Percentiles rank a stretch among this genome's conserved stretches.
Conservation (phyloP, 1,139 yeast genomes). For the Saccharomyces hybrid region DNA sequence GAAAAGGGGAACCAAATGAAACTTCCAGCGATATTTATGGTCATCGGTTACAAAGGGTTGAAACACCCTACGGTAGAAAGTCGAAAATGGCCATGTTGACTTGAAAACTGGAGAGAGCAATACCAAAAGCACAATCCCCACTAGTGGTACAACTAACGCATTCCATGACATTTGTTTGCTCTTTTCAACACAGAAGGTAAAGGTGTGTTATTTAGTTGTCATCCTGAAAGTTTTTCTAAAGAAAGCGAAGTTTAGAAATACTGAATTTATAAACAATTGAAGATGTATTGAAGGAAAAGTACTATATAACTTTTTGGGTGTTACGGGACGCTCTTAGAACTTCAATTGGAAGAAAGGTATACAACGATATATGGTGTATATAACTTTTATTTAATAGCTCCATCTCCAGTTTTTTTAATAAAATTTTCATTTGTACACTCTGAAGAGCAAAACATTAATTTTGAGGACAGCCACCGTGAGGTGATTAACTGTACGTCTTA, state of each 20-base stretch:
- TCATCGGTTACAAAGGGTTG: slow-evolving; percentile 24
- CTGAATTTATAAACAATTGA: too few relatives aligned
- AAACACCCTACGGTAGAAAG: slow-evolving; percentile 22
- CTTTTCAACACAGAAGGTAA: not conserved
- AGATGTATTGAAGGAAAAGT: too few relatives aligned
- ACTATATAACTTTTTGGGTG: too few relatives aligned
- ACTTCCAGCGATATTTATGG: slow-evolving; percentile 23
- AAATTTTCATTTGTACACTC: too few relatives aligned
- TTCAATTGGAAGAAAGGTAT: too few relatives aligned
- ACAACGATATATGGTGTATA: too few relatives aligned
- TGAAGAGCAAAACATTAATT: too few relatives aligned
- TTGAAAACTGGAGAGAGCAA: slow-evolving; percentile 26
- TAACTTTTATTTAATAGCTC: too few relatives aligned
- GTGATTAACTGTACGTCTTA: too few relatives aligned
- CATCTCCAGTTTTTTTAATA: too few relatives aligned
- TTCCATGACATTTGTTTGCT: not conserved
- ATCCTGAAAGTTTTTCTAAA: not conserved
- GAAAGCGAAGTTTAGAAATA: not conserved
- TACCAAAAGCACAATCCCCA: not conserved
- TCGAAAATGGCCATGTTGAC: slow-evolving; percentile 15
- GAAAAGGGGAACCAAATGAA: slow-evolving; percentile 23
- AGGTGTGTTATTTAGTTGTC: not conserved
- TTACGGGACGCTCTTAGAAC: too few relatives aligned
- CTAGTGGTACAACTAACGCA: not conserved
- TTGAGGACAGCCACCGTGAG: too few relatives aligned